These are phyloP conservation scores for Zasmidium angulare DNA, from an alignment of 2,329 filamentous ascomycete genomes.

Conservation along the genomic window DNA sequence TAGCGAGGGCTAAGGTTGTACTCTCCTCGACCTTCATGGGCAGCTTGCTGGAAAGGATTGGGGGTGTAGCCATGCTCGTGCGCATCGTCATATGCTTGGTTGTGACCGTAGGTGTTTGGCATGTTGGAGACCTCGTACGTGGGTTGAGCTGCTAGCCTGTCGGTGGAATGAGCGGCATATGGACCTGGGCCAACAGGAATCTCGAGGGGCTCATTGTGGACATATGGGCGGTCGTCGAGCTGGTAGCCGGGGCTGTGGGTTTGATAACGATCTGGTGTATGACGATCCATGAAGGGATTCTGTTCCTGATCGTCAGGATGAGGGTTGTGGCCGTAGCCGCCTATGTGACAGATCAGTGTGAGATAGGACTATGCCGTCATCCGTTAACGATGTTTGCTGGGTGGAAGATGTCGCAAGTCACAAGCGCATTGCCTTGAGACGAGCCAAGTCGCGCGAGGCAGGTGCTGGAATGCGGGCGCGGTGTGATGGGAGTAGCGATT, in stretches of 20 bases:
- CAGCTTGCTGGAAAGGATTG: slow-evolving; percentile 40
- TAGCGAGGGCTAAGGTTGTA: slow-evolving; percentile 70
- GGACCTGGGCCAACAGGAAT: slow-evolving; percentile 65
- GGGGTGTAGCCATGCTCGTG: slow-evolving; percentile 45
- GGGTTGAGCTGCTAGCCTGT: slow-evolving; percentile 78
- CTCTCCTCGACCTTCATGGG: slow-evolving; percentile 53
- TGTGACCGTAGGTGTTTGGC: slow-evolving; percentile 61
- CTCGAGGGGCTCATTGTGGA: slow-evolving; percentile 58
- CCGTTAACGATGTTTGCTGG: slow-evolving; percentile 1
- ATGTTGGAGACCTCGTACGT: slow-evolving; percentile 76
- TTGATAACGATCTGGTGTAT: slow-evolving; percentile 60
- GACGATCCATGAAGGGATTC: slow-evolving; percentile 26
- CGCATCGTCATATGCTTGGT: slow-evolving; percentile 59
- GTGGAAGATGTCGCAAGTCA: not conserved
- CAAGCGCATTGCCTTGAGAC: not conserved
- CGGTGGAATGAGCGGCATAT: slow-evolving; percentile 54
- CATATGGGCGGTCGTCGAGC: slow-evolving; percentile 74
- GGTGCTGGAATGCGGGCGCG: slow-evolving; percentile 21
- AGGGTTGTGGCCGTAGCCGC: slow-evolving; percentile 24
- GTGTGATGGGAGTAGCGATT: not conserved
- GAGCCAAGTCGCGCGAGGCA: slow-evolving; percentile 5
- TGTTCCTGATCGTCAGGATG: slow-evolving; percentile 18
- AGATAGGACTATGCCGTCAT: not conserved
- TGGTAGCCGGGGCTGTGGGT: slow-evolving; percentile 80
- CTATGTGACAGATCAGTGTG: slow-evolving; percentile 13